Base-by-base conservation (phyloP, 768 basidiomycete genomes). In the Suillus hirtellus region DNA sequence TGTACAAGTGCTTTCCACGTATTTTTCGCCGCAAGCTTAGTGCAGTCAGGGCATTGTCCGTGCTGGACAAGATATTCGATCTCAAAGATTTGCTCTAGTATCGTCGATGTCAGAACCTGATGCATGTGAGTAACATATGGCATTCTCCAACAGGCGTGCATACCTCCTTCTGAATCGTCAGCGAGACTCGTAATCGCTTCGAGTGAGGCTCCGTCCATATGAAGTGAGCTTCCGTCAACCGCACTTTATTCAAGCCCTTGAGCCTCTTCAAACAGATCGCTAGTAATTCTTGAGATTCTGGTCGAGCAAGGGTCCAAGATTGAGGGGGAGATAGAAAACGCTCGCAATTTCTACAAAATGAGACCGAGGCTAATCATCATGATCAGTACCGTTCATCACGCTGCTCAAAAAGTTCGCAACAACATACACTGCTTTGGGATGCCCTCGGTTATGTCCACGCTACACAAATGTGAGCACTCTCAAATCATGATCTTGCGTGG, bases 181-280 rank as follows among this genome's bases (percentile, higher is more conserved):
- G 79, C 60, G 96, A 96, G 61, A 99, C 88, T 54, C 94, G 86
- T 65, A 99, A 75, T 43, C 97, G 85, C 72, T 96, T 95, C 44
- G 93, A 95, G 78, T 99, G 96, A 3, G 97, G 97, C 72, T 99
- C 97, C 24, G 97, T 99, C 97, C 97, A 99, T 71, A 99, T 94
- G 75, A 99, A 99, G 66, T 95, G 93, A 2, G 97, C 97, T 66
- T 99, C 96, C n/a, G 97, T 96, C 49, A 99, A 78, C 56, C 96
- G 91, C 34, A 99, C 95, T 81, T 94, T 96, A 70, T 87, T 89
- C 27, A 99, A 81, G 2, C 95, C 95, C 73, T 96, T 96, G 70
- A 99, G 86, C 75, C 96, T 96, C 74, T 92, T 93, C 63, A 99
- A 78, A 75, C 97, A 99, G 63, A 99, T 89, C 3, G 96, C 92